Evolutionary conservation across 768 basidiomycete species (phyloP).

Genomic region (Suillus fuscotomentosus): DNA sequence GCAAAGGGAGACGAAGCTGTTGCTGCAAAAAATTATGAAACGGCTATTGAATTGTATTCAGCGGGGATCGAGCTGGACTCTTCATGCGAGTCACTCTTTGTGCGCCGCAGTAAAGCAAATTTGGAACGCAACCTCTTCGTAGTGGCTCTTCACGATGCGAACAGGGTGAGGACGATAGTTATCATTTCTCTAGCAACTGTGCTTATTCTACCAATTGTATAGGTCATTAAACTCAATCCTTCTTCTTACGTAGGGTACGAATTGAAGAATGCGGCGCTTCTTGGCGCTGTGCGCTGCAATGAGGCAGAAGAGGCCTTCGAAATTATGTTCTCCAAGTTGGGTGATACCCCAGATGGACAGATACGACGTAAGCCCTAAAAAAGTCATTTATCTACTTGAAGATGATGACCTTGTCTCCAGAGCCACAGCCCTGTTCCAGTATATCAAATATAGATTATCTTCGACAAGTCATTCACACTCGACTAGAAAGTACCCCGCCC

Average conservation of each 20-base stretch:
- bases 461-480: not conserved
- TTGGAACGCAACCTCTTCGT: not conserved
- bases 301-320: not conserved
- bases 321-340: not conserved
- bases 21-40: not conserved
- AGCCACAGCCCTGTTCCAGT: not conserved
- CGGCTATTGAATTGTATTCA: not conserved
- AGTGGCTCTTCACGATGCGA: not conserved
- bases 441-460: not conserved
- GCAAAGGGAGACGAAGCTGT: not conserved
- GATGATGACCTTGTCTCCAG: not conserved
- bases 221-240: not conserved
- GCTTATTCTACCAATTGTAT: not conserved
- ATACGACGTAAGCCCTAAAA: not conserved
- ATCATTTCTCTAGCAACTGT: no score
- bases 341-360: not conserved
- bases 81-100: not conserved
- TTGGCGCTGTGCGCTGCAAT: not conserved
- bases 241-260: not conserved
- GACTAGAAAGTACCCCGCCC: not conserved
- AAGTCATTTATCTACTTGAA: not conserved
- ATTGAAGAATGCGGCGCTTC: not conserved
- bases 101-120: not conserved
- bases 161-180: not conserved
- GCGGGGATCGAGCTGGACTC: not conserved